Evolutionary conservation across 805 yeast species (phyloP), one percentile per base, ranked within the genome.

Genomic region (Nakazawaea pomicola): DNA sequence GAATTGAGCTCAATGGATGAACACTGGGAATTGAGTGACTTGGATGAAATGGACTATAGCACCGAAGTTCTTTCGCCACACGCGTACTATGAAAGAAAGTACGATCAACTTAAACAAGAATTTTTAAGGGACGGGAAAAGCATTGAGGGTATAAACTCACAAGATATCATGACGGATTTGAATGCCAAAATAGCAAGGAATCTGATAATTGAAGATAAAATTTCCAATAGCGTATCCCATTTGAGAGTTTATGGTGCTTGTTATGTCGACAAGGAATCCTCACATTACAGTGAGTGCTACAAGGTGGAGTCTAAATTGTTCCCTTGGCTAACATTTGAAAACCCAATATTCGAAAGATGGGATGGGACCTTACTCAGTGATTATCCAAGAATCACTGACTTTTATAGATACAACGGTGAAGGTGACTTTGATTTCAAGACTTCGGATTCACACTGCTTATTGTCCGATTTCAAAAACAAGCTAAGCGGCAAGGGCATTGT

Each of bases 401-500:
- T 50, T 45, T 36, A 36, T 17, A n/a, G 29, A 12, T 36, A 41
- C 16, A 29, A 35, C 11, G 44, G 40, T 3, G 31, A 41, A 32
- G 44, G 40, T 5, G 40, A 41, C 11, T n/a, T 19, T 14, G 20
- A 30, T 5, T 30, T 31, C 24, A 14, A 29, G n/a, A 27, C 40
- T 18, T 18, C 17, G 6, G 28, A 11, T 10, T 6, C 33, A 14
- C n/a, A n/a, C n/a, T 62, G 68, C 45, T 47, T 58, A 33, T 36
- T 65, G 12, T 57, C 58, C 33, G 45, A 43, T 7, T 44, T 64
- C 25, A 58, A 58, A 30, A 34, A 46, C 6, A 47, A 55, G 23
- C 46, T 61, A 21, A 57, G 56, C 11, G 79, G 79, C 3, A 60
- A 57, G 45, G 86, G 86, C 2, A 71, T 78, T 15, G 83, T 76